Evolutionary conservation across 1,284 basidiomycete species (phyloP).

Genomic region (Tetrapyrgos nigripes): DNA sequence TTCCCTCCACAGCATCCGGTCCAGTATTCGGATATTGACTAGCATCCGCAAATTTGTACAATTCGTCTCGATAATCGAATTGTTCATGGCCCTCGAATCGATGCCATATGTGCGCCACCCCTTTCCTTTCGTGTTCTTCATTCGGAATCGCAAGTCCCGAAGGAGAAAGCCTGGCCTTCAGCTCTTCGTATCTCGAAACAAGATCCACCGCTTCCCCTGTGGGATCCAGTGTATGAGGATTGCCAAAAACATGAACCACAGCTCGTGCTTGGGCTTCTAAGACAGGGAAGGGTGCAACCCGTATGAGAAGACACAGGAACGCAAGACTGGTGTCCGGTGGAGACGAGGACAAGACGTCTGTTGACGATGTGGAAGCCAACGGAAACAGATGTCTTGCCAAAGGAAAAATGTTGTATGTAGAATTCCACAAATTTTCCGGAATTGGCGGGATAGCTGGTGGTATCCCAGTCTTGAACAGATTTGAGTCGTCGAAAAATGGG

Average conservation of each 20-base stretch:
- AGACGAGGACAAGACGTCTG: not conserved
- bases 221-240: conserved; percentile 55
- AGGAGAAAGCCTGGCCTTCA: conserved; percentile 25
- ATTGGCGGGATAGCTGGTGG: conserved; percentile 50
- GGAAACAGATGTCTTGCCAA: conserved; percentile 67
- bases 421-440: conserved; percentile 60
- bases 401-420: conserved; percentile 64
- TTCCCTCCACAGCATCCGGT: conserved; percentile 25
- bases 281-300: conserved; percentile 67
- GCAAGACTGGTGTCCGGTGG: conserved; percentile 57
- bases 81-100: conserved; percentile 57
- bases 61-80: conserved; percentile 69
- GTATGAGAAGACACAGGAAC: conserved; percentile 66
- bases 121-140: conserved; percentile 25
- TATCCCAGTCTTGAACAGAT: conserved; percentile 42
- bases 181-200: conserved; percentile 51
- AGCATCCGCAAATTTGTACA: conserved; percentile 54
- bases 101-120: conserved; percentile 63
- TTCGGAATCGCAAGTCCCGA: conserved; percentile 31
- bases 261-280: conserved; percentile 73
- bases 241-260: conserved; percentile 55
- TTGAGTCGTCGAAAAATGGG: conserved; percentile 58
- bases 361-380: conserved; percentile 52
- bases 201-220: conserved; percentile 53
- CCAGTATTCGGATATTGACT: conserved; percentile 15